Evolutionary conservation across 768 basidiomycete species (phyloP), one percentile per base, ranked within the genome.

Genomic region (Tricholoma saponaceum): DNA sequence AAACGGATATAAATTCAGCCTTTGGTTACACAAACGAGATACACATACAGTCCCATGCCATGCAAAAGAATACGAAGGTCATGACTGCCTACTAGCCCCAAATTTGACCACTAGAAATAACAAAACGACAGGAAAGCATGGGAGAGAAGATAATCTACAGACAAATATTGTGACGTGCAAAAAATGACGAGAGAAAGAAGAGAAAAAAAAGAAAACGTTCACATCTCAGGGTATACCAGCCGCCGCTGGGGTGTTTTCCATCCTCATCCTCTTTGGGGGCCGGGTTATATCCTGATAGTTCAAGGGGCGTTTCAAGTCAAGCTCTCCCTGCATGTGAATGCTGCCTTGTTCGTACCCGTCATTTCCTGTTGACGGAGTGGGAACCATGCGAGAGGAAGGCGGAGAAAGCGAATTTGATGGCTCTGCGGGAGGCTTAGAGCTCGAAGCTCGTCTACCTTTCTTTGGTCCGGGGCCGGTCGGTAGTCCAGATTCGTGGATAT

Each of bases 191-290:
- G 30, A 1, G 22, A 7, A 43, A 20, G 8, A 7, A 13, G 4
- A 23, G 4, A 18, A 16, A n/a, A 18, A 7, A 30, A 50, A 32
- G 30, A 32, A 32, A 32, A 32, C 30, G 30, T 9, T 32, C 7
- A 18, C 47, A 63, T 66, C 71, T 83, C 75, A 84, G 74, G 82
- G 83, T 82, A 85, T 82, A 71, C 74, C 72, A 67, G 74, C 72
- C 62, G 70, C 66, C 49, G 74, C 70, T 52, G 74, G 73, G 58
- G 75, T 67, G 65, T 77, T 76, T 61, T 83, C 83, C 75, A 88
- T 80, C 69, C 85, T 80, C 81, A 89, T 83, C 80, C 86, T 87
- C 83, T 90, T 90, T 60, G 76, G 72, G 56, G 80, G 80, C 63
- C 83, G 80, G 58, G 64, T 69, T 58, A 74, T 66, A 56, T 83